These are phyloP conservation scores for Paramecium sexaurelia DNA, from an alignment of 73 alveolate genomes.

Conservation along the genomic window DNA sequence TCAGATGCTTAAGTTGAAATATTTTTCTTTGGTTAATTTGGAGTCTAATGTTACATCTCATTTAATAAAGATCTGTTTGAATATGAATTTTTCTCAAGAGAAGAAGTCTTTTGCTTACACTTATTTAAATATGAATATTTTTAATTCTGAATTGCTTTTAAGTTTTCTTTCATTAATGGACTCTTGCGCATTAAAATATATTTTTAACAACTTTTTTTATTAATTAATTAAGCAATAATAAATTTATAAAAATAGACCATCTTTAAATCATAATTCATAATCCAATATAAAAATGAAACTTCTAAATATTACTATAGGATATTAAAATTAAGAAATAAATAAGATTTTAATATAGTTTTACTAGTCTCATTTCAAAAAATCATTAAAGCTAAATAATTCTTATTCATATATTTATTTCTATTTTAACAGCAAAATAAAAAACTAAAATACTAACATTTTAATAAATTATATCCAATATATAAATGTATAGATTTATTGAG, in stretches of 20 bases:
- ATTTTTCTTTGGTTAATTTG: constrained; percentile 42
- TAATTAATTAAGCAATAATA: constrained; percentile 14
- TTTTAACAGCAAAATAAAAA: no score
- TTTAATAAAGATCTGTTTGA: constrained; percentile 17
- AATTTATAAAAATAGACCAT: not conserved
- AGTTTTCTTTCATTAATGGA: constrained; percentile 16
- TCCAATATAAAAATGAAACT: not conserved
- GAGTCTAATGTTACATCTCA: not conserved
- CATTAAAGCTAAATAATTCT: no score
- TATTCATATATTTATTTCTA: no score
- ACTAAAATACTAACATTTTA: no score
- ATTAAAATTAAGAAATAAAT: no score
- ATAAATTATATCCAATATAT: no score
- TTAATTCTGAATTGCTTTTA: not conserved
- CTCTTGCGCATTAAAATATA: constrained; percentile 49
- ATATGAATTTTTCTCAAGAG: constrained; percentile 36
- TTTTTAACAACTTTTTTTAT: constrained; percentile 61
- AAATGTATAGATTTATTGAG: no score
- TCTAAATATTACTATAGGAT: no score
- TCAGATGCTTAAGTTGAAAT: constrained; percentile 17
- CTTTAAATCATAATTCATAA: not conserved
- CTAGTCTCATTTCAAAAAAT: no score
- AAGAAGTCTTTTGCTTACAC: constrained; percentile 17
- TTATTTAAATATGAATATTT: not conserved
- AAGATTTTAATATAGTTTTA: no score